Conservation (phyloP, 2,329 filamentous ascomycete genomes). For the Cercospora zeae-maydis region DNA sequence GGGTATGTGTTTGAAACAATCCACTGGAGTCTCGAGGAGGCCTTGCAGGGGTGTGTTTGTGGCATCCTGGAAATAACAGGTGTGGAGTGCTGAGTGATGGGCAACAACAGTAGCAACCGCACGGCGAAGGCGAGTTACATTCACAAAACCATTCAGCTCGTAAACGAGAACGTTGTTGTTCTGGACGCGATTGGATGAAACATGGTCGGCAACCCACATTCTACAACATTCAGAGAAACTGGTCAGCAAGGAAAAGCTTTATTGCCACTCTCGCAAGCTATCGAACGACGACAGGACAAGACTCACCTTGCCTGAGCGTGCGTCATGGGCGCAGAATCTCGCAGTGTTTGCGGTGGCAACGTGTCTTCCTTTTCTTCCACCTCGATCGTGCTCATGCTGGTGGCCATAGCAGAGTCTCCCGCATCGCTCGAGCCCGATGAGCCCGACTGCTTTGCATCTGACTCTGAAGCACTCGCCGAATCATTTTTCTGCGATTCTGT, state of each 20-base stretch:
- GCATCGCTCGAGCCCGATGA: constrained; percentile 11
- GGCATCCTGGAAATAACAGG: constrained; percentile 20
- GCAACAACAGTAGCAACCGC: constrained; percentile 14
- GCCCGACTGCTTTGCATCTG: not conserved
- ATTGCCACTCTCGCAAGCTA: not conserved
- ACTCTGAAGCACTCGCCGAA: not conserved
- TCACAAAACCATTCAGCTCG: constrained; percentile 14
- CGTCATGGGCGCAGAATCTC: constrained; percentile 19
- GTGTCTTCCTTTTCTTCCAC: not conserved
- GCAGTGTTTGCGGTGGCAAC: constrained; percentile 7
- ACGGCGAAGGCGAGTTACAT: constrained; percentile 18
- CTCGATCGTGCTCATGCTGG: constrained; percentile 15
- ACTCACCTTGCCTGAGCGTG: constrained; percentile 25
- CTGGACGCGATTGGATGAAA: constrained; percentile 15
- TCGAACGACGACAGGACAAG: constrained; percentile 13
- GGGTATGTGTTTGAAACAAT: constrained; percentile 17
- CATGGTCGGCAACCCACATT: constrained; percentile 20
- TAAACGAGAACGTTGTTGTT: constrained; percentile 21
- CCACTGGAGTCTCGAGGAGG: constrained; percentile 13
- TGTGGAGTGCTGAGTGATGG: constrained; percentile 19
- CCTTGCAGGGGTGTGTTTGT: constrained; percentile 18
- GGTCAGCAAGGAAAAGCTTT: constrained; percentile 5
- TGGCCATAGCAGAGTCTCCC: constrained; percentile 8
- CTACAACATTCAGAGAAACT: constrained; percentile 4
- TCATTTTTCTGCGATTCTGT: not conserved